Percentiles rank a stretch among this genome's conserved stretches.
Evolutionary conservation across 1,284 basidiomycete genomes (phyloP).

Genomic region (Prillingera fragicola): DNA sequence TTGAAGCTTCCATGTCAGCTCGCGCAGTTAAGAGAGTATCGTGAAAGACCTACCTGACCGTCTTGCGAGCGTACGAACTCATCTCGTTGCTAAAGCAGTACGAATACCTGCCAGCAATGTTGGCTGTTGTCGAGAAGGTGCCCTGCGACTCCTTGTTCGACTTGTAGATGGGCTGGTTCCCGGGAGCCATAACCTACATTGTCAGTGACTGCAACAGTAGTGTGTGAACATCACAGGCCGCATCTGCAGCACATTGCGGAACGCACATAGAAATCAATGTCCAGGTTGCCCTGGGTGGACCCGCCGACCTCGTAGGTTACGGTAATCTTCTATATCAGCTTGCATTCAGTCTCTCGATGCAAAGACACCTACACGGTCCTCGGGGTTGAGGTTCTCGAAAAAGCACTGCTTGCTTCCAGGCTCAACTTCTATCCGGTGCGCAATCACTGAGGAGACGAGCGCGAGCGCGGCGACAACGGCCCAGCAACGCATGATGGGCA

Average conservation of each 20-base stretch:
- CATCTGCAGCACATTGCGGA: not conserved
- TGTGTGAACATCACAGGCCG: no score
- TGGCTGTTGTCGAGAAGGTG: slow-evolving; percentile 78
- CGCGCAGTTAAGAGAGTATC: not conserved
- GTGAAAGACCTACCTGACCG: slow-evolving; percentile 64
- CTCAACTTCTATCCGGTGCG: slow-evolving; percentile 54
- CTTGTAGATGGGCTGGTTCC: slow-evolving; percentile 62
- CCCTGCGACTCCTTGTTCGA: slow-evolving; percentile 85
- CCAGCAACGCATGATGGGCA: slow-evolving; percentile 11
- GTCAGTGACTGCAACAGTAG: no score
- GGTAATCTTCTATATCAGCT: slow-evolving; percentile 71
- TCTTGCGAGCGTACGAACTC: slow-evolving; percentile 90
- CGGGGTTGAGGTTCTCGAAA: slow-evolving; percentile 91
- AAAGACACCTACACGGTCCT: slow-evolving; percentile 69
- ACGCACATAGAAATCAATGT: slow-evolving; percentile 91
- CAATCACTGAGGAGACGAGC: slow-evolving; percentile 29
- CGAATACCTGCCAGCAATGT: slow-evolving; percentile 77
- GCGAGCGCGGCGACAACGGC: slow-evolving; percentile 16
- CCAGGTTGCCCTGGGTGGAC: slow-evolving; percentile 70
- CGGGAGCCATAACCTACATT: slow-evolving; percentile 73
- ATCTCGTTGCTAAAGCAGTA: slow-evolving; percentile 99
- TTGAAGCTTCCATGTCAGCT: slow-evolving; percentile 71
- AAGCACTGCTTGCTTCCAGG: slow-evolving; percentile 91
- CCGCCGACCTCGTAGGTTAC: slow-evolving; percentile 94
- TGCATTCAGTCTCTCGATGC: not conserved